Base-by-base conservation (phyloP, 352 stramenopile species). In the Pythium folliculosum region DNA sequence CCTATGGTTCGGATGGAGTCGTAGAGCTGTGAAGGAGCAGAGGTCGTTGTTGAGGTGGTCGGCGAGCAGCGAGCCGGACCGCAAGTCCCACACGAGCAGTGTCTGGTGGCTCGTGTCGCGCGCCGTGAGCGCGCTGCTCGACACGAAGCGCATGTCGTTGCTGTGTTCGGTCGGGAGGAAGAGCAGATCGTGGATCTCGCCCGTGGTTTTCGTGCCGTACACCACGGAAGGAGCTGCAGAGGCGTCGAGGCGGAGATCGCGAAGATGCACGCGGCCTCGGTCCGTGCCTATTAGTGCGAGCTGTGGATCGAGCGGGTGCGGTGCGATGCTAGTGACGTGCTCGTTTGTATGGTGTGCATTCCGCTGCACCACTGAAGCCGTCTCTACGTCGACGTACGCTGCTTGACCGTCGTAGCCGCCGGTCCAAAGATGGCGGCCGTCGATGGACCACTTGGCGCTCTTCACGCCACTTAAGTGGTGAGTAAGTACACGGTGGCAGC, bases 81-180 rank as follows among this genome's bases (percentile, higher is more conserved):
- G 71, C 17, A 77, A 77, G 53, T 91, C 82, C 82, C 82, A 91
- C 45, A 91, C 80, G 19, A 88, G 57, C 52, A 91, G 71, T 38
- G 82, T 89, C 61, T 86, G 78, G 60, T 89, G 80, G 65, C 80
- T 87, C 30, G 77, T 75, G 59, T 84, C 73, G 37, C 76, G 71
- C 10, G 74, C 65, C 21, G 64, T 65, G 13, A 88, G 38, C 0
- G 66, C 65, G 23, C 75, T 74, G 63, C 78, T 89, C 16, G 82
- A 88, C n/a, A 88, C 73, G 37, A 91, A 86, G 0, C 43, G 60
- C 35, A 75, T 35, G 7, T 64, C 71, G 9, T 16, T 51, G 27
- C 19, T 37, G 7, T 25, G 54, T 35, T 49, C 35, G 23, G 7
- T 37, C 12, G 69, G 67, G 0, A 91, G 56, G 35, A 87, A 88